phyloP scores from a whole-genome alignment of 768 basidiomycete species.

The Podaxis sp. region DNA sequence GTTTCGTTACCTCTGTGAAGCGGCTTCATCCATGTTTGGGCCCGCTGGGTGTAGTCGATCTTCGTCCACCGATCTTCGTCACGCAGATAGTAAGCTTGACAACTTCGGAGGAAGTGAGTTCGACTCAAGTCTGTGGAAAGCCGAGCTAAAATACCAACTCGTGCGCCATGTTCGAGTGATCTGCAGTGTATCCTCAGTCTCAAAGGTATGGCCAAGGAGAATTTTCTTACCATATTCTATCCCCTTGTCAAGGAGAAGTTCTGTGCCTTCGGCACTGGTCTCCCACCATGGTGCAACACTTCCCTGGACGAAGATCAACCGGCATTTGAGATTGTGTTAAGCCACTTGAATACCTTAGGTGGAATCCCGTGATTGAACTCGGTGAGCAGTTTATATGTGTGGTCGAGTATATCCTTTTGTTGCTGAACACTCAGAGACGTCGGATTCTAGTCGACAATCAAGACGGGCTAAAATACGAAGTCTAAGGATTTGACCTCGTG shows the following conservation, averaged over 20 bases:
- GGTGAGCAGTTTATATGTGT: constrained; percentile 63
- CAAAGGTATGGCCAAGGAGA: not conserved
- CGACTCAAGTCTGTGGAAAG: not conserved
- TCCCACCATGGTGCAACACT: constrained; percentile 84
- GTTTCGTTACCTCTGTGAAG: constrained; percentile 62
- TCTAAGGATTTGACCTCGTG: constrained; percentile 45
- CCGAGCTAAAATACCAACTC: constrained; percentile 31
- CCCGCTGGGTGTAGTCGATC: constrained; percentile 59
- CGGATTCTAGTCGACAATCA: constrained; percentile 47
- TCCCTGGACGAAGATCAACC: constrained; percentile 28
- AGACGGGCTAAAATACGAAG: not conserved
- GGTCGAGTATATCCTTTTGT: constrained; percentile 68
- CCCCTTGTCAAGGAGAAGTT: constrained; percentile 65
- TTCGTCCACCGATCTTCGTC: constrained; percentile 72
- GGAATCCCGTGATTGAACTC: constrained; percentile 59
- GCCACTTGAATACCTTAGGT: constrained; percentile 38
- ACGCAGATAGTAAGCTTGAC: constrained; percentile 66
- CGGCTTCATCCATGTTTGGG: constrained; percentile 75
- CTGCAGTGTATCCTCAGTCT: constrained; percentile 22
- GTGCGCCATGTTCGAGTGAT: constrained; percentile 64
- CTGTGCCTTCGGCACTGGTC: constrained; percentile 62
- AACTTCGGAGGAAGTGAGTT: constrained; percentile 26
- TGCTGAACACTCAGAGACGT: constrained; percentile 57
- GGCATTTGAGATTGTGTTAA: not conserved
- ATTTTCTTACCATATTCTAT: constrained; percentile 61